Conservation (phyloP, 306 rosid species). For the Cucurbita ficifolia region DNA sequence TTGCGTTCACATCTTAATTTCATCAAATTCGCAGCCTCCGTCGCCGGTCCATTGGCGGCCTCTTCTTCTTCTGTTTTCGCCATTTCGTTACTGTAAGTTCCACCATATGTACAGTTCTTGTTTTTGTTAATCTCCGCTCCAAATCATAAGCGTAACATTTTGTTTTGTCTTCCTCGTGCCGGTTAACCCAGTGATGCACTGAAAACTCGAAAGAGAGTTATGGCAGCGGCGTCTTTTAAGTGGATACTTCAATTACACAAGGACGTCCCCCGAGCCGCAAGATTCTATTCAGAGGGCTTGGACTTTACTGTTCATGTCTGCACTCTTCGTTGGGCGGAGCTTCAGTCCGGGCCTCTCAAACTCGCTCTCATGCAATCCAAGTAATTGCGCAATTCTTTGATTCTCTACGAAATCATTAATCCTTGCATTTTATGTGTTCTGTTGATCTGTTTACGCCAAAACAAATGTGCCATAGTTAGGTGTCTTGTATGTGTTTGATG, state of each 20-base stretch:
- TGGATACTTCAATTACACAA: constrained; percentile 69
- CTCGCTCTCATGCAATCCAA: constrained; percentile 62
- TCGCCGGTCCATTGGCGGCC: background rate
- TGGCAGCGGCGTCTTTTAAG: constrained; percentile 58
- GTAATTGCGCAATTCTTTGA: constrained; percentile 5
- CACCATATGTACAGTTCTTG: background rate
- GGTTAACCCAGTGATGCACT: background rate
- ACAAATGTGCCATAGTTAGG: background rate
- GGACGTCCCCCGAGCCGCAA: constrained; percentile 77
- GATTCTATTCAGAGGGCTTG: constrained; percentile 63
- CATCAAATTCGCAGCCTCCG: too few relatives aligned
- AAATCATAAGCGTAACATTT: background rate
- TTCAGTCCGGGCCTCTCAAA: constrained; percentile 72
- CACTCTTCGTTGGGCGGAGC: constrained; percentile 79
- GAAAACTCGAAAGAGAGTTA: background rate
- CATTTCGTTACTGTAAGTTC: background rate
- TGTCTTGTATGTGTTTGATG: constrained; percentile 20
- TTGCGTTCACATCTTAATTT: too few relatives aligned
- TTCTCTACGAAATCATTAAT: background rate
- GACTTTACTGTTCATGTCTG: constrained; percentile 66
- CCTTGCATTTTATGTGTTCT: constrained; percentile 11
- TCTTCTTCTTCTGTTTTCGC: background rate
- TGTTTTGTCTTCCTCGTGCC: background rate
- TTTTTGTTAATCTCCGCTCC: background rate
- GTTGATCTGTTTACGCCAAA: background rate